These are phyloP conservation scores for Aspergillus olivimuriae DNA, from an alignment of 495 filamentous ascomycete genomes.

Conservation along the genomic window DNA sequence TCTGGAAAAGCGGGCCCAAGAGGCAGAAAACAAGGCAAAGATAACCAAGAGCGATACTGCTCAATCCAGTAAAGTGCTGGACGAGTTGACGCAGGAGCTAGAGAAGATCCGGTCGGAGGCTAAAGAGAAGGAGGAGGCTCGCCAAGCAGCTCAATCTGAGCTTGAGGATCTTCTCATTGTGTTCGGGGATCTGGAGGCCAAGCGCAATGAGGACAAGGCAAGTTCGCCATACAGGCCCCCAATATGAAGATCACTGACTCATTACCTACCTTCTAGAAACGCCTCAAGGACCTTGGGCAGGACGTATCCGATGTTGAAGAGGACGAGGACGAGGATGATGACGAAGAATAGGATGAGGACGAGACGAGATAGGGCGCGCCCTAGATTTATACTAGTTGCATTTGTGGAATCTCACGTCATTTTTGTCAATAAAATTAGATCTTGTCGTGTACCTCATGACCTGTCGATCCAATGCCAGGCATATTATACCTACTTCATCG, in stretches of 20 bases:
- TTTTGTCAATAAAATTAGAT: no score
- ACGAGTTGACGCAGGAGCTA: conserved; percentile 17
- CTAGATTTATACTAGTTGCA: not conserved
- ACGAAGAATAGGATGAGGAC: conserved; percentile 41
- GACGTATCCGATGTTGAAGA: conserved; percentile 76
- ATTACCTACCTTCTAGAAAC: conserved; percentile 47
- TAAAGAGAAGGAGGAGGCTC: conserved; percentile 57
- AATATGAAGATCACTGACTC: no score
- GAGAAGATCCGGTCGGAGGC: conserved; percentile 23
- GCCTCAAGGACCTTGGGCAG: conserved; percentile 65
- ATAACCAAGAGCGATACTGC: conserved; percentile 34
- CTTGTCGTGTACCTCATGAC: no score
- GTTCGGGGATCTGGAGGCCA: conserved; percentile 85
- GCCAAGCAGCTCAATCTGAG: conserved; percentile 59
- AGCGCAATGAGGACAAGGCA: conserved; percentile 75
- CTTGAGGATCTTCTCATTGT: conserved; percentile 82
- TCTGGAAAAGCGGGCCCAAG: conserved; percentile 39
- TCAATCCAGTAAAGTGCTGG: conserved; percentile 16
- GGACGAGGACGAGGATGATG: conserved; percentile 57
- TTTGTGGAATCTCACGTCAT: no score
- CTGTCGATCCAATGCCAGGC: no score
- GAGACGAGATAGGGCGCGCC: conserved; percentile 1
- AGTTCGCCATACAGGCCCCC: conserved; percentile 22
- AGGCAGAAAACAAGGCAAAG: conserved; percentile 22
- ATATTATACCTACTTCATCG: no score